Base-by-base conservation (phyloP, 139 green algal species). In the Coelastrella sp. region DNA sequence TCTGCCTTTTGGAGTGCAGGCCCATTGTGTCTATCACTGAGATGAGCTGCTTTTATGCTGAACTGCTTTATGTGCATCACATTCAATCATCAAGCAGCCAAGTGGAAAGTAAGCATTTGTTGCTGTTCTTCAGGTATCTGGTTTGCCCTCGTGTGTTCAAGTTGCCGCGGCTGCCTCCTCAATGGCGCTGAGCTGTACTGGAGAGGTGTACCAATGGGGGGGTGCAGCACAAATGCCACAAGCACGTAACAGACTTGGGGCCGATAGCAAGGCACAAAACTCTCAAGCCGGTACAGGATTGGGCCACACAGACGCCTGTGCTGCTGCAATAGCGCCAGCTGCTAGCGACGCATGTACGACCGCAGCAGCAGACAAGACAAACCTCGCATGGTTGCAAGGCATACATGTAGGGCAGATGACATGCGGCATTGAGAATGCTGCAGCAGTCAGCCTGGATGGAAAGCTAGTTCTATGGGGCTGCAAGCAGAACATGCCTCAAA, bases 131-230 rank as follows among this genome's bases (percentile, higher is more conserved):
- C 21, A 64, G 53, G 53, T 89, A 57, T 76, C 48, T 23, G 80
- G 80, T 11, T 57, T 92, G 75, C 75, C 53, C 15, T 11, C 60
- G 4, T 84, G 71, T 17, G n/a, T 45, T 3, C 8, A 41, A 41
- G 68, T 92, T 15, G 73, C 85, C 2, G 88, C 88, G 7, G 57
- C 45, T 4, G 34, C 69, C 19, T 62, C 89, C 7, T 93, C 90
- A 3, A 79, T 88, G 30, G 90, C 90, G 13, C 48, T 93, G 7
- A 85, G 50, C 6, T 23, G 2, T 11, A 25, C 71, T 48, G 90
- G 90, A 4, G 25, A 81, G 2, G 69, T 92, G 74, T 91, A 86
- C 57, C 34, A 91, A 40, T 93, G 88, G 88, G 90, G 90, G 43
- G 78, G 43, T n/a, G 27, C 30, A 64, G 71, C 64, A 59, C 25